phyloP scores from a whole-genome alignment of 148 eudicot species.

The Dysphania ambrosioides region DNA sequence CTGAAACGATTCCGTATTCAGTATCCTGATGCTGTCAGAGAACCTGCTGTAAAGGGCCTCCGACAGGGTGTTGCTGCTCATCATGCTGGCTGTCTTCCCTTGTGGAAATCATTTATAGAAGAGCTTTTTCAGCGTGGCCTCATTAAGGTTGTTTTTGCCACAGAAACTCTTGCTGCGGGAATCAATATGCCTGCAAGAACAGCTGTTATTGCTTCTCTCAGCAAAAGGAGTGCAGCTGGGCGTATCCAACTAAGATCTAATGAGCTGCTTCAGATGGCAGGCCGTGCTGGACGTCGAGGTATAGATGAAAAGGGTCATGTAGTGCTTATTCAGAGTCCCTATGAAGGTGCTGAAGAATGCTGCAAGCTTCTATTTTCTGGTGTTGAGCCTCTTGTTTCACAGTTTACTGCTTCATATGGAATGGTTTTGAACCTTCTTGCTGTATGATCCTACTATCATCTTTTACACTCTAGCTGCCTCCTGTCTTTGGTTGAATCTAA shows the following conservation, averaged over 20 bases:
- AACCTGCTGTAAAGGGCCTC: slow-evolving; percentile 77
- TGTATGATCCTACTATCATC: slow-evolving; percentile 38
- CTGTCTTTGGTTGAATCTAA: slow-evolving; percentile 14
- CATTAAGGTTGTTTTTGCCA: slow-evolving; percentile 93
- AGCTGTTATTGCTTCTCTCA: slow-evolving; percentile 88
- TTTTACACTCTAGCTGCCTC: slow-evolving; percentile 2
- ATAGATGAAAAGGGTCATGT: slow-evolving; percentile 92
- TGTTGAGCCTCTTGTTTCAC: slow-evolving; percentile 91
- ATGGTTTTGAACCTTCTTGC: slow-evolving; percentile 99
- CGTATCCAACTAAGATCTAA: slow-evolving; percentile 65
- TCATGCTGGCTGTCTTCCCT: slow-evolving; percentile 99
- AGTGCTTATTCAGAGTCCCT: slow-evolving; percentile 85
- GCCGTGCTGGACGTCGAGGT: slow-evolving; percentile 99
- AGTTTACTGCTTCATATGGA: slow-evolving; percentile 97
- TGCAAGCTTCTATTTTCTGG: slow-evolving; percentile 88
- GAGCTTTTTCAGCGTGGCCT: slow-evolving; percentile 92
- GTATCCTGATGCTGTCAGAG: slow-evolving; percentile 97
- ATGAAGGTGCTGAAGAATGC: slow-evolving; percentile 93
- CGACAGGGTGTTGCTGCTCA: slow-evolving; percentile 89
- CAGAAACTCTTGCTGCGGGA: slow-evolving; percentile 99
- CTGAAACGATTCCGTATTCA: slow-evolving; percentile 71
- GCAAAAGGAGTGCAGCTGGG: slow-evolving; percentile 91
- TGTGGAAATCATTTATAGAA: slow-evolving; percentile 94
- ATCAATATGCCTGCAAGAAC: slow-evolving; percentile 99
- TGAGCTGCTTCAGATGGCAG: slow-evolving; percentile 98